Base-by-base conservation (phyloP, 2,329 filamentous ascomycete species). In the Fusarium nygamai region DNA sequence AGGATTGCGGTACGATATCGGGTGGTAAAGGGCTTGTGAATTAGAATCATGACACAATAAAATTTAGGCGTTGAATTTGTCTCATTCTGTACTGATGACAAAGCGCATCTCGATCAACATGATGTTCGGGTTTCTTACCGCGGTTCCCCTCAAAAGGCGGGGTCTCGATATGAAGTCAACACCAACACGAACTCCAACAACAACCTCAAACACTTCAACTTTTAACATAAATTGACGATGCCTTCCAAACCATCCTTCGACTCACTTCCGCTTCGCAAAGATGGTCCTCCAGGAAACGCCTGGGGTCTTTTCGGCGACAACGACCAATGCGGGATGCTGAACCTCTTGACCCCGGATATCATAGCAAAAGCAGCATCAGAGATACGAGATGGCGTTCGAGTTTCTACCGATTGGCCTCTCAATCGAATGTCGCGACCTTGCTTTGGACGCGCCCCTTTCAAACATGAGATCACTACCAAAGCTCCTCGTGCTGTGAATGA, bases 251-350 rank as follows among this genome's bases (percentile, higher is more conserved):
- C 80, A 0, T 58, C 79, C 0, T 88, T 88, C 69, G 80, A 85
- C 12, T 80, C 83, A 7, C 84, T 90, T 1, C 88, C 88, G 1
- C 82, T 90, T 3, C 83, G 84, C 64, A 85, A 86, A 53, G 78
- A 83, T 64, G 87, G 87, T 0, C 87, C 88, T 12, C 82, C 80
- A 6, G 86, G 86, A 13, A 90, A 90, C 64, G 86, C 88, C 11
- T 90, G 88, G 88, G 87, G 87, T 2, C 84, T 88, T 9, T 89
- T 87, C 69, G 88, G 88, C 6, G 76, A 81, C 10, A 64, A 82
- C 6, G 88, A 90, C 67, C 81, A 89, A 71, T 82, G 88, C 17
- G 88, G 88, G 31, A 88, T 86, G 74, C 81, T 90, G 3, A 90
- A 90, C 76, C 82, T 88, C 6, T 82, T 90, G 61, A 90, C 87